Evolutionary conservation across 83 land plant genomes (phyloP), one percentile per base, ranked within the genome.

Genomic region (Picea abies): DNA sequence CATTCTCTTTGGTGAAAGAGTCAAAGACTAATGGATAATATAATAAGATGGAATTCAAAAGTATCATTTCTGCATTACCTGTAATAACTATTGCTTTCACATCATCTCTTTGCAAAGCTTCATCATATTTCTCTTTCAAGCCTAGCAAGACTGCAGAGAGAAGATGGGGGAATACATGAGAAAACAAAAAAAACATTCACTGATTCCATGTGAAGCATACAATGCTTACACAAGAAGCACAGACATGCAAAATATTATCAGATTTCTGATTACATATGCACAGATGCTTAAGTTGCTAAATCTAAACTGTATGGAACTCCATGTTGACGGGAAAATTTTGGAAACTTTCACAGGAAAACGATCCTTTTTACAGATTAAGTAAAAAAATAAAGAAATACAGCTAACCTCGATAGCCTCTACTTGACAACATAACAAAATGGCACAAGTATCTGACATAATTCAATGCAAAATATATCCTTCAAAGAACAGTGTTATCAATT

Each of bases 31-130:
- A 56, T 52, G 58, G 52, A 25, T 17, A 22, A 29, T 23, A 7
- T 37, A 47, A 2, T 22, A 64, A 20, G 69, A n/a, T 25, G 60
- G 16, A 84, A 79, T 49, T 29, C 56, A 68, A 25, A 29, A 29
- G n/a, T 39, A 72, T 63, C 61, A 20, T 61, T 32, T n/a, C 47
- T 20, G 67, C n/a, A 49, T 60, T 84, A 96, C 98, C 98, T 63
- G 93, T 93, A 60, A 96, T 84, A 82, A 96, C 99, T 78, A 96
- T 90, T 63, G 99, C 99, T 88, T 95, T 96, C 35, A 95, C 94
- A 85, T 96, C 99, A 87, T 92, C 80, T 79, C 96, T 91, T 32
- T 79, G 69, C 72, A 88, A 76, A n/a, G 99, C 99, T 83, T 93
- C 81, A 25, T 95, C 94, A 66, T 89, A 95, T 60, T 83, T 89